Conservation (phyloP, 75 land plant genomes). For the Cupressus sempervirens region DNA sequence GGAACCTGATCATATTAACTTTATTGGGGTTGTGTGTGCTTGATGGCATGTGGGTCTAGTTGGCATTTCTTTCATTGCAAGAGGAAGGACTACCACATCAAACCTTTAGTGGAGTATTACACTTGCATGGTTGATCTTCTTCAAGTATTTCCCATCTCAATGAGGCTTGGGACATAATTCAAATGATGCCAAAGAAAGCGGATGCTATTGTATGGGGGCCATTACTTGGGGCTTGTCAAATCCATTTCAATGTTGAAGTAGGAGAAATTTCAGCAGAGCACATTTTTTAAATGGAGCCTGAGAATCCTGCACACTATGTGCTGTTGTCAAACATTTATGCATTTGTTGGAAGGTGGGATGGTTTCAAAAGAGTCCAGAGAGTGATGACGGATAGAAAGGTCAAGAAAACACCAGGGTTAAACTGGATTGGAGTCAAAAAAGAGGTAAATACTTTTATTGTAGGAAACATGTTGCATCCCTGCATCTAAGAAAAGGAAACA, state of each 20-base stretch:
- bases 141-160: too few species aligned
- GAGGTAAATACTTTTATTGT: too few species aligned
- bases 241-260: constrained; percentile 4
- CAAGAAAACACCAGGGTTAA: too few species aligned
- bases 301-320: constrained; percentile 1
- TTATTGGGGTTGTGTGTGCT: constrained; percentile 30
- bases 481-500: not conserved
- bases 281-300: constrained; percentile 8
- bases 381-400: too few species aligned
- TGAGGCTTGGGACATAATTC: too few species aligned
- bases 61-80: constrained; percentile 21
- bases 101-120: constrained; percentile 14
- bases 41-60: constrained; percentile 32
- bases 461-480: too few species aligned
- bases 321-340: constrained; percentile 12
- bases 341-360: constrained; percentile 3
- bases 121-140: too few species aligned
- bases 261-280: constrained; percentile 5
- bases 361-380: too few species aligned
- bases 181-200: too few species aligned
- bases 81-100: constrained; percentile 12
- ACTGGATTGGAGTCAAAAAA: too few species aligned
- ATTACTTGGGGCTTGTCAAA: too few species aligned
- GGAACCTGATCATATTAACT: constrained; percentile 21
- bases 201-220: too few species aligned